Evolutionary conservation across 2,329 filamentous ascomycete species (phyloP).

Genomic region (Botrytis hyacinthi): DNA sequence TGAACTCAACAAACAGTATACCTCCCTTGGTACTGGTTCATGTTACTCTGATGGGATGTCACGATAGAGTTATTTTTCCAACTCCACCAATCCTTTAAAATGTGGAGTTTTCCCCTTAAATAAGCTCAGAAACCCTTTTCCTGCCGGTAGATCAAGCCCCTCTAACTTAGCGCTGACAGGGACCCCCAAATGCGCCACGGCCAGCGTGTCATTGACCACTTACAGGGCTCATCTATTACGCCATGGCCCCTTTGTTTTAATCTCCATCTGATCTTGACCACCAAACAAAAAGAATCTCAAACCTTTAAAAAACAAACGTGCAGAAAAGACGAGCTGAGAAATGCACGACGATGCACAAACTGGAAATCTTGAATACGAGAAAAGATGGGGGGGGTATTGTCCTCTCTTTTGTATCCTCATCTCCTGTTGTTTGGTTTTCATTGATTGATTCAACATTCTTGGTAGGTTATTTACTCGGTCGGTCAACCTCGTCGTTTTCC

Average conservation of each 20-base stretch:
- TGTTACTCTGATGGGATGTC: not conserved
- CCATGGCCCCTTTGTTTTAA: slow-evolving; percentile 2
- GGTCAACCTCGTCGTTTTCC: not conserved
- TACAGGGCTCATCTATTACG: not conserved
- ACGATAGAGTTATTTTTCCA: not conserved
- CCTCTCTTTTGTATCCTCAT: not conserved
- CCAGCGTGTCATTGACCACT: not conserved
- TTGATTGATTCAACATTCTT: not conserved
- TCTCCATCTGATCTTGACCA: not conserved
- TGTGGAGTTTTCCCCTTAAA: not conserved
- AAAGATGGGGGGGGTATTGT: not conserved
- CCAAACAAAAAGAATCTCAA: not conserved
- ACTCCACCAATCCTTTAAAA: not conserved
- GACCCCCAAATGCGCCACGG: not conserved
- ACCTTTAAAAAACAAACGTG: slow-evolving; percentile 8
- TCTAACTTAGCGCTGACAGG: not conserved
- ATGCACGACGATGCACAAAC: slow-evolving; percentile 1
- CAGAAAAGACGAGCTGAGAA: not conserved
- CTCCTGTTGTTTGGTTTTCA: not conserved
- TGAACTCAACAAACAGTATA: fast-evolving
- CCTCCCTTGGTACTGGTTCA: fast-evolving
- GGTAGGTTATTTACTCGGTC: not conserved
- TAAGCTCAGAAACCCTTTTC: not conserved
- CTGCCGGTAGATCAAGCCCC: not conserved
- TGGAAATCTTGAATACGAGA: not conserved